Base-by-base conservation (phyloP, 371 early-diverging fungal genomes). In the Synchytrium microbalum region DNA sequence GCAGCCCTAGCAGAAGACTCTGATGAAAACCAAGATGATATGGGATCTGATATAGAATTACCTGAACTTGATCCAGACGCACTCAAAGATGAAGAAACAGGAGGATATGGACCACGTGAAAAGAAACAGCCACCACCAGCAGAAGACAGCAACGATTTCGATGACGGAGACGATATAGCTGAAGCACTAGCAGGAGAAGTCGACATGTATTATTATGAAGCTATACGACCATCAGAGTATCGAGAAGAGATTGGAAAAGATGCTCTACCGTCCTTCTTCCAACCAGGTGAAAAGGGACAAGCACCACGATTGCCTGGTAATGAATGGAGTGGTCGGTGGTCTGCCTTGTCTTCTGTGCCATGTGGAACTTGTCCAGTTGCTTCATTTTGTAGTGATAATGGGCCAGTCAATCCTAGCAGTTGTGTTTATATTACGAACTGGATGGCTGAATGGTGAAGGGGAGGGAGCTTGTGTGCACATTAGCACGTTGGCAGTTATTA, bases 281-380 rank as follows among this genome's bases (percentile, higher is more conserved):
- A 24, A 23, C n/a, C 14, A n/a, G n/a, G n/a, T n/a, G n/a, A n/a
- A n/a, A n/a, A n/a, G n/a, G n/a, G n/a, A n/a, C n/a, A n/a, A n/a
- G n/a, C 5, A 38, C 46, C 46, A 38, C 5, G 10, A 5, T 38
- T 38, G 46, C 5, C 5, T 10, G 46, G 46, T 10, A 10, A 5
- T 19, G 19, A 10, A 19, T 38, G 46, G 46, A 19, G 46, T 38
- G 46, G 46, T 10, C 5, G 46, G 19, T 38, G 46, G 46, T 10
- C 46, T 10, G 14, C 64, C 62, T 72, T 68, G 71, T 88, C 90
- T 5, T 89, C 89, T 60, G 78, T 86, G 1, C 93, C 93, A 2
- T 93, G 94, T 69, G 92, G 93, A 2, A 83, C 78, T 54, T 93
- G 93, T 62, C 91, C 92, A n/a, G 75, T 79, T 26, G 85, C 74